Percentiles rank a stretch among this genome's conserved stretches.
phyloP scores from a whole-genome alignment of 306 rosid species.

The Bauhinia variegata region DNA sequence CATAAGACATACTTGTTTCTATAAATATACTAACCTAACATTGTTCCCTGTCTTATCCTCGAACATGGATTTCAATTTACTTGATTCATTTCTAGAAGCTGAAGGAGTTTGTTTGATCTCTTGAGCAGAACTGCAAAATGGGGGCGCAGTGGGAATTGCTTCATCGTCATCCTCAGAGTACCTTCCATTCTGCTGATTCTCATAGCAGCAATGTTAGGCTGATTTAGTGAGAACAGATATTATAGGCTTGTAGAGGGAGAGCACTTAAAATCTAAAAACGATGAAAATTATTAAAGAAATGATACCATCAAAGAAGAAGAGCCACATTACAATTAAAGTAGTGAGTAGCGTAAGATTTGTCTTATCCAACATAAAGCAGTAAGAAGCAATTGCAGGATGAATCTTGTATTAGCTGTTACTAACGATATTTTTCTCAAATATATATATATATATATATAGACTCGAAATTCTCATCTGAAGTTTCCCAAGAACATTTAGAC shows the following conservation, averaged over 20 bases:
- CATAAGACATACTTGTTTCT: constrained; percentile 11
- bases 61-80: constrained; percentile 34
- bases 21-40: constrained; percentile 58
- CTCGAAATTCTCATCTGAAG: too few species aligned
- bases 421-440: too few species aligned
- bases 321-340: background rate
- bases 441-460: too few species aligned
- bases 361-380: constrained; percentile 11
- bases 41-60: constrained; percentile 39
- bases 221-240: too few species aligned
- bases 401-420: too few species aligned
- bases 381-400: background rate
- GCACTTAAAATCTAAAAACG: constrained; percentile 22
- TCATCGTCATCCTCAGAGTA: constrained; percentile 72
- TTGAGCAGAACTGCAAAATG: constrained; percentile 57
- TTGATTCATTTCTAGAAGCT: constrained; percentile 33
- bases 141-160: constrained; percentile 89
- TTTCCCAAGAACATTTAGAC: background rate
- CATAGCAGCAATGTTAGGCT: too few species aligned
- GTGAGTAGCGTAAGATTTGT: background rate
- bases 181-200: constrained; percentile 43
- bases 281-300: constrained; percentile 21
- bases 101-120: constrained; percentile 60
- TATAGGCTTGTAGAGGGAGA: too few species aligned
- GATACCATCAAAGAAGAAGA: background rate